phyloP scores from a whole-genome alignment of 441 rosid genomes.

The Jatropha podagrica region DNA sequence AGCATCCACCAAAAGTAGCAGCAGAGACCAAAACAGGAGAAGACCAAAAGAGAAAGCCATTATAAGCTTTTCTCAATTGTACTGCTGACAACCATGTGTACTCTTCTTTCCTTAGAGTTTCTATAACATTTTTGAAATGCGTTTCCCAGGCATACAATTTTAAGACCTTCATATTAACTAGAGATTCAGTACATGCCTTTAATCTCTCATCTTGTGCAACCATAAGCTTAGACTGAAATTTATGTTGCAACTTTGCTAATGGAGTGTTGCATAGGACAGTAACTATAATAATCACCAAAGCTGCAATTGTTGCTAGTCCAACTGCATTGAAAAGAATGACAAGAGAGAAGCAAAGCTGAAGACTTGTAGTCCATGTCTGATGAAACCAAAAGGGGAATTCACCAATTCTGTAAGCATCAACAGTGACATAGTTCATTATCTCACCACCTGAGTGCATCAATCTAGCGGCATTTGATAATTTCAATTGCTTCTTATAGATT shows the following conservation, averaged over 20 bases:
- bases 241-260: constrained; percentile 74
- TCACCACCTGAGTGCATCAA: constrained; percentile 81
- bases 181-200: constrained; percentile 77
- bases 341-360: constrained; percentile 77
- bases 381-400: constrained; percentile 98
- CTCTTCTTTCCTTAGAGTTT: constrained; percentile 57
- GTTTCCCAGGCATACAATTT: constrained; percentile 94
- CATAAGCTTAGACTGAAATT: constrained; percentile 79
- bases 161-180: constrained; percentile 85
- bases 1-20: constrained; percentile 87
- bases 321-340: constrained; percentile 76
- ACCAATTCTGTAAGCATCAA: constrained; percentile 93
- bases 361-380: constrained; percentile 91
- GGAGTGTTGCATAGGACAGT: constrained; percentile 74
- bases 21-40: constrained; percentile 86
- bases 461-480: constrained; percentile 73
- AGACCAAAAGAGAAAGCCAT: constrained; percentile 72
- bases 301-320: constrained; percentile 84
- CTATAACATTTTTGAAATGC: constrained; percentile 80
- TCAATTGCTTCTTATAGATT: constrained; percentile 80
- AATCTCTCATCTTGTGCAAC: constrained; percentile 76
- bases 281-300: constrained; percentile 61
- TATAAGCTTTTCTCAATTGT: constrained; percentile 67
- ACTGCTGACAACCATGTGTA: constrained; percentile 73
- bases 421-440: constrained; percentile 87